Conservation (phyloP, 1,284 basidiomycete genomes). For the Apiotrichum sp. region DNA sequence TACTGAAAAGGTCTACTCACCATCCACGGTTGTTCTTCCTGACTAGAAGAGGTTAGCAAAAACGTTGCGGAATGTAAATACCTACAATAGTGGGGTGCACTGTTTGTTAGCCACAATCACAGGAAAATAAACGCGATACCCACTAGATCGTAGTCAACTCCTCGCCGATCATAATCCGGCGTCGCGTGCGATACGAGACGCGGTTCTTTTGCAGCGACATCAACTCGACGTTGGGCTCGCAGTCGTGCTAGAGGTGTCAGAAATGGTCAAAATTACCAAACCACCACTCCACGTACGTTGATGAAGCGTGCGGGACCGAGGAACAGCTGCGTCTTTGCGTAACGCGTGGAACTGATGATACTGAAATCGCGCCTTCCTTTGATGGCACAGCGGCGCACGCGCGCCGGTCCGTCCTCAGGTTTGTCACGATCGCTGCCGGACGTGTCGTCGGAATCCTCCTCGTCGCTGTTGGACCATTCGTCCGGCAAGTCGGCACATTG, state of each 20-base stretch:
- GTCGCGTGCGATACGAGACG: conserved; percentile 38
- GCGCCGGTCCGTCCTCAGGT: conserved; percentile 7
- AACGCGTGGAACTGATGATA: conserved; percentile 38
- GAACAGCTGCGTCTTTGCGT: conserved; percentile 39
- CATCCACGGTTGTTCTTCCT: conserved; percentile 38
- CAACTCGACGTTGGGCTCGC: conserved; percentile 44
- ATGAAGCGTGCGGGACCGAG: conserved; percentile 46
- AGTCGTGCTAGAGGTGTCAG: conserved; percentile 37
- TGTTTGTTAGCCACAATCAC: conserved; percentile 5
- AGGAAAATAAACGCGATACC: background rate
- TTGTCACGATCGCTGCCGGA: conserved; percentile 6
- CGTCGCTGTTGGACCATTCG: conserved; percentile 24
- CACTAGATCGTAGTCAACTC: conserved; percentile 45
- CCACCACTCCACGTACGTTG: conserved; percentile 30
- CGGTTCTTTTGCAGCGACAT: conserved; percentile 33
- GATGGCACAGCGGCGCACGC: conserved; percentile 25
- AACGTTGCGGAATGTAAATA: background rate
- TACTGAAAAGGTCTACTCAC: conserved; percentile 6
- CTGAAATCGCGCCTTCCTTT: conserved; percentile 43
- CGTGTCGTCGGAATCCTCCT: background rate
- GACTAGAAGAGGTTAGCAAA: conserved; percentile 13
- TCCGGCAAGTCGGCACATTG: conserved; percentile 37
- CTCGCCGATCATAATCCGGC: conserved; percentile 38
- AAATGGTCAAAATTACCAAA: background rate
- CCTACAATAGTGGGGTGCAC: conserved; percentile 39